Evolutionary conservation across 306 rosid genomes (phyloP).

Genomic region (Comarum palustre): DNA sequence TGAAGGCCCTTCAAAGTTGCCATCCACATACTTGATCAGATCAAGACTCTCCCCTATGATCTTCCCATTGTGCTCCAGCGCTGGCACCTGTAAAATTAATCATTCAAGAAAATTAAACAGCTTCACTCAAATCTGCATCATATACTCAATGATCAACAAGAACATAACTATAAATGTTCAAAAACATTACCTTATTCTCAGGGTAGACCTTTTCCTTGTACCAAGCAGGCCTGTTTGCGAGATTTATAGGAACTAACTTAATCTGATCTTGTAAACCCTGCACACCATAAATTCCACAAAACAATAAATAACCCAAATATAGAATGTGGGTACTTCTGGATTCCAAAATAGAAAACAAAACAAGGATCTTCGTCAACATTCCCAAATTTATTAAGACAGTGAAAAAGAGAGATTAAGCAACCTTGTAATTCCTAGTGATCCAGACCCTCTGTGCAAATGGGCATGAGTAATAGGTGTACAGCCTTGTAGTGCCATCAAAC

Average conservation of each 20-base stretch:
- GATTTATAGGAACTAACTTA: slow-evolving; percentile 59
- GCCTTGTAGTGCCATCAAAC: slow-evolving; percentile 82
- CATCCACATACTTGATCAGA: slow-evolving; percentile 68
- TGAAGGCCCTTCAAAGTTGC: slow-evolving; percentile 52
- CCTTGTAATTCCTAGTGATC: slow-evolving; percentile 84
- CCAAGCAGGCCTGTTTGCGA: slow-evolving; percentile 72
- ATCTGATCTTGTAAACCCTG: slow-evolving; percentile 75
- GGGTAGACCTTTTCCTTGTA: slow-evolving; percentile 76
- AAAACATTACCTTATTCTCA: slow-evolving; percentile 45
- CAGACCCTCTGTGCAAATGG: slow-evolving; percentile 86
- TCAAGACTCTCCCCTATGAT: slow-evolving; percentile 85
- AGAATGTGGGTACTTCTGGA: background rate
- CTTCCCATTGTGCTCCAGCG: slow-evolving; percentile 86
- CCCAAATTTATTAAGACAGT: background rate
- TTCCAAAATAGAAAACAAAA: background rate
- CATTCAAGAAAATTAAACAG: slow-evolving; percentile 2
- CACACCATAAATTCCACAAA: slow-evolving; percentile 10
- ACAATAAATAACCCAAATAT: background rate
- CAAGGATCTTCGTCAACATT: background rate
- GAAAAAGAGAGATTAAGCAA: slow-evolving; percentile 5
- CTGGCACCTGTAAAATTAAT: slow-evolving; percentile 52
- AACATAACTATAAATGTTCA: background rate
- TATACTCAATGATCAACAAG: background rate
- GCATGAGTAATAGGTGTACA: slow-evolving; percentile 51
- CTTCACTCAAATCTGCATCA: background rate